phyloP scores from a whole-genome alignment of 2,329 filamentous ascomycete genomes.

The Diaporthe velutina region DNA sequence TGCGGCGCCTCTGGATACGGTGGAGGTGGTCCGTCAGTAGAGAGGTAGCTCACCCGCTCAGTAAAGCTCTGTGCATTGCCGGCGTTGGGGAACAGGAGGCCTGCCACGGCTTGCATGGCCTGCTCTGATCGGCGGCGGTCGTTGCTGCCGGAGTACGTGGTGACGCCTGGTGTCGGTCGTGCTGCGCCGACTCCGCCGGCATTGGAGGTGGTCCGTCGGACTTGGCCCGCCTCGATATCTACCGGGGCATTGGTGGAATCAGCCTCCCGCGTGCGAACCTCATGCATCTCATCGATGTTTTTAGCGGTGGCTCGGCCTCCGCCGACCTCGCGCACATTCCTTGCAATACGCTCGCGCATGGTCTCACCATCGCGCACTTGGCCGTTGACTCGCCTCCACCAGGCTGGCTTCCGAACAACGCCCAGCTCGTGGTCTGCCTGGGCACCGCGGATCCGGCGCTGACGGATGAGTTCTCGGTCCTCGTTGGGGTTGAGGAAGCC shows the following conservation, averaged over 20 bases:
- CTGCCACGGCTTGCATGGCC: constrained; percentile 57
- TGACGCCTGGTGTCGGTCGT: constrained; percentile 44
- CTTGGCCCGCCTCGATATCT: constrained; percentile 47
- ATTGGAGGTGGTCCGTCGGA: constrained; percentile 43
- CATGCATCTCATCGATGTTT: constrained; percentile 52
- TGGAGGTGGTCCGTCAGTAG: constrained; percentile 59
- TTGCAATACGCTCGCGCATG: constrained; percentile 66
- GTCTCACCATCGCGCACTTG: constrained; percentile 53
- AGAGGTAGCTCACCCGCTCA: constrained; percentile 55
- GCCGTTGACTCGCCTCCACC: constrained; percentile 72
- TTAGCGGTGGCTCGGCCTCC: constrained; percentile 60
- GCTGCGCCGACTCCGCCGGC: not conserved
- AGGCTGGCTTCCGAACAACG: constrained; percentile 71
- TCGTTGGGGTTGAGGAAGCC: constrained; percentile 78
- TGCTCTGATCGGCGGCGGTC: constrained; percentile 60
- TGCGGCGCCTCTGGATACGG: constrained; percentile 50
- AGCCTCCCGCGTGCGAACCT: constrained; percentile 38
- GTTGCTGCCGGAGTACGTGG: constrained; percentile 56
- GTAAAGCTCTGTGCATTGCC: constrained; percentile 47
- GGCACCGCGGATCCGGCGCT: constrained; percentile 69
- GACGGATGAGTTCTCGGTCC: constrained; percentile 75
- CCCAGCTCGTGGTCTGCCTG: constrained; percentile 72
- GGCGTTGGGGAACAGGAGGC: constrained; percentile 62
- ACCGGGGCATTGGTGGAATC: not conserved
- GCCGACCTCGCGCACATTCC: constrained; percentile 68